These are phyloP conservation scores for Ceratobasidium sp. DNA, from an alignment of 1,284 basidiomycete genomes.

Conservation along the genomic window DNA sequence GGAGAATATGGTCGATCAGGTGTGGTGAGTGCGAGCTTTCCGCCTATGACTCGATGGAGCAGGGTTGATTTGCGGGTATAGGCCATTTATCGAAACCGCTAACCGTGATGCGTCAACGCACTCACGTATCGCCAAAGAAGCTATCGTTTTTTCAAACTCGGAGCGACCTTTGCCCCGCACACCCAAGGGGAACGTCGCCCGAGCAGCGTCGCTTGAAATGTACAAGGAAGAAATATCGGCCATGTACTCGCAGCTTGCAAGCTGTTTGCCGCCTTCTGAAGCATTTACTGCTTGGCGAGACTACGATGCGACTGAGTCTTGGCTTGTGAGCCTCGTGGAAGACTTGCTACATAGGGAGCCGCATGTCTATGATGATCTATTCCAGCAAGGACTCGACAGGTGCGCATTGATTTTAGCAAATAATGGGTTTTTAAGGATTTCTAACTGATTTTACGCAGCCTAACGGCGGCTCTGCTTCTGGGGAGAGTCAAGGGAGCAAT, in stretches of 20 bases:
- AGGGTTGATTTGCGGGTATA: constrained; percentile 41
- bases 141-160: constrained; percentile 27
- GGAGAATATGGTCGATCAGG: constrained; percentile 56
- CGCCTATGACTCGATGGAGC: background rate
- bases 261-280: background rate
- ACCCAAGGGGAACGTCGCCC: constrained; percentile 46
- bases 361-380: constrained; percentile 13
- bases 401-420: background rate
- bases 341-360: constrained; percentile 12
- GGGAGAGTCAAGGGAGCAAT: constrained; percentile 24
- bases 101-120: constrained; percentile 60
- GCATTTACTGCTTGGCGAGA: constrained; percentile 24
- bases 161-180: constrained; percentile 42
- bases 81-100: constrained; percentile 60
- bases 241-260: constrained; percentile 45
- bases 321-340: constrained; percentile 15
- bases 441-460: background rate
- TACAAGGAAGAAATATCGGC: constrained; percentile 48
- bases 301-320: constrained; percentile 9
- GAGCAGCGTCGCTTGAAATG: constrained; percentile 43
- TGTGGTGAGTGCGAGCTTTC: constrained; percentile 56
- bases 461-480: constrained; percentile 33
- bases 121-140: constrained; percentile 60
- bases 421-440: background rate
- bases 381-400: constrained; percentile 46